Base-by-base conservation (phyloP, 805 yeast genomes). In the Candida patagonica region DNA sequence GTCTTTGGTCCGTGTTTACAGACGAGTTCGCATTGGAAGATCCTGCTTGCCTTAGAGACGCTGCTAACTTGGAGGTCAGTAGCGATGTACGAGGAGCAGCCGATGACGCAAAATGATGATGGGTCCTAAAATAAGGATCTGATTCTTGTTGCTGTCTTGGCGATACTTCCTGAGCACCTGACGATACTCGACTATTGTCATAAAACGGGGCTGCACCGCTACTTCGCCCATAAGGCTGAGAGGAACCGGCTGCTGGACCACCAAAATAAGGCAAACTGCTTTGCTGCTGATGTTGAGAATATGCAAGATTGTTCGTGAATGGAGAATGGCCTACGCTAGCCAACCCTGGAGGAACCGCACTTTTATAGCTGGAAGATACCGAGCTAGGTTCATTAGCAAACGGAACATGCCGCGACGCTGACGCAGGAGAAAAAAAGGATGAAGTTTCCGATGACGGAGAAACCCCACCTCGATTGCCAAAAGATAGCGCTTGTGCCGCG, bases 11-110 rank as follows among this genome's bases (percentile, higher is more conserved):
- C 24, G 8, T 20, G 35, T 12, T n/a, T 8, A 16, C n/a, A n/a
- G n/a, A n/a, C n/a, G n/a, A n/a, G n/a, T n/a, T n/a, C n/a, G n/a
- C n/a, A n/a, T n/a, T n/a, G n/a, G n/a, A n/a, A n/a, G n/a, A 13
- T 37, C 34, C 40, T 10, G 33, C 37, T 15, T 31, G 35, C 10
- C 27, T 22, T 23, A 20, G 29, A 8, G 37, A 20, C 21, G 42
- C 35, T 10, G 62, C 59, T 20, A 61, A 49, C 41, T 51, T 57
- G 5, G 63, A 53, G 2, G 66, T 60, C 35, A 62, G 47, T 26
- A 62, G 43, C 10, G 63, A 57, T 10, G 54, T 47, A 8, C 53
- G 40, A 19, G 32, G 27, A 39, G 19, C 32, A 26, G n/a, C 30
- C 19, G 32, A 20, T 9, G 31, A 15, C 16, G 13, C 20, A n/a